Evolutionary conservation across 192 early-diverging fungal genomes (phyloP).

Genomic region (Coemansia sp.): DNA sequence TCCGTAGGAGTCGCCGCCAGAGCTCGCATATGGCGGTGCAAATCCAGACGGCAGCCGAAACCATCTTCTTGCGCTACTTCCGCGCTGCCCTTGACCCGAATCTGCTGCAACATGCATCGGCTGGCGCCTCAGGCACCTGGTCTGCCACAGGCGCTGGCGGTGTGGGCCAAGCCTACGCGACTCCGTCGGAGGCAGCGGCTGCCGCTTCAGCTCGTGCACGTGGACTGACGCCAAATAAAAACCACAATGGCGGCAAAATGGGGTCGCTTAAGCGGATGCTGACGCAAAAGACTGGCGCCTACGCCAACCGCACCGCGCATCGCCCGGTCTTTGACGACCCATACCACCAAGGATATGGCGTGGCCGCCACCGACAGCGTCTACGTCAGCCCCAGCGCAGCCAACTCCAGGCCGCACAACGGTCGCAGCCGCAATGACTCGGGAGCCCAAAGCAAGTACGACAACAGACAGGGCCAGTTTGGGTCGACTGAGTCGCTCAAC

Average conservation of each 20-base stretch:
- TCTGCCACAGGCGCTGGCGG: background rate
- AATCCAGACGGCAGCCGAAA: constrained; percentile 52
- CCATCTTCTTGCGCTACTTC: constrained; percentile 53
- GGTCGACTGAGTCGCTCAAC: constrained; percentile 41
- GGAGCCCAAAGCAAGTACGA: constrained; percentile 32
- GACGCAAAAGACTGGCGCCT: constrained; percentile 30
- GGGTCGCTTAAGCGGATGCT: constrained; percentile 53
- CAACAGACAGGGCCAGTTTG: constrained; percentile 23
- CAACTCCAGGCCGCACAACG: background rate
- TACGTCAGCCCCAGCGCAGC: constrained; percentile 18
- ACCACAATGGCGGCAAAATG: constrained; percentile 21
- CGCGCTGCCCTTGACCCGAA: constrained; percentile 53
- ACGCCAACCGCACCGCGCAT: constrained; percentile 10
- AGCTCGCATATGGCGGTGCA: constrained; percentile 54
- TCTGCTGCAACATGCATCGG: constrained; percentile 19
- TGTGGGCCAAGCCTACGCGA: background rate
- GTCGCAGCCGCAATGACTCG: constrained; percentile 8
- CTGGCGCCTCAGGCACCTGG: constrained; percentile 26
- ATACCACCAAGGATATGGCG: constrained; percentile 54
- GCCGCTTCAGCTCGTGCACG: constrained; percentile 7
- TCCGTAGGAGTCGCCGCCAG: constrained; percentile 46
- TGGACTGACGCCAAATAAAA: constrained; percentile 6
- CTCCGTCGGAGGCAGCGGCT: constrained; percentile 17
- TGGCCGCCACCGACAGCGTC: constrained; percentile 32
- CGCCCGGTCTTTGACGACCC: constrained; percentile 39